Evolutionary conservation across 371 early-diverging fungal species (phyloP), one percentile per base, ranked within the genome.

Genomic region (Pancytospora epiphaga): DNA sequence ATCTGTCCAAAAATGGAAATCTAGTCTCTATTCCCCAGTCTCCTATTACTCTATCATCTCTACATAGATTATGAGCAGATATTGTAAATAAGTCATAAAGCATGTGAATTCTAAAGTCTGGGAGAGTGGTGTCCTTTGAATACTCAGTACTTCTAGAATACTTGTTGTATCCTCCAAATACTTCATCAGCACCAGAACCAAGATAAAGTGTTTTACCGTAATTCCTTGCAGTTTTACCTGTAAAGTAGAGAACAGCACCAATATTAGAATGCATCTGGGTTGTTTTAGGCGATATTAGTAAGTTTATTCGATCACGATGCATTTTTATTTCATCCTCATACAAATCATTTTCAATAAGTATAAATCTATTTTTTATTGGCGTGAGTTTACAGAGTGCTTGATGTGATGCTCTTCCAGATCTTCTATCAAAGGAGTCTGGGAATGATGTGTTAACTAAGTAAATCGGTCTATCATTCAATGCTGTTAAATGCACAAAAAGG

Each of bases 111-210:
- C 69, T 56, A 19, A 37, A 62, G 3, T 43, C 25, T 0, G 61
- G 4, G 27, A 6, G 12, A 12, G n/a, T 34, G 2, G 62, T 69
- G 15, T 22, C 1, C 1, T 12, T 22, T 4, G 43, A 30, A 1
- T 54, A 15, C 18, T 2, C 29, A 27, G 1, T 61, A 3, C 40
- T 33, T 39, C 40, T 66, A 27, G 19, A 68, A 60, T 74, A 74
- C 51, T 67, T 74, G 33, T 43, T 58, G 58, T 77, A 77, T 34
- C 77, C 77, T 15, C 77, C 70, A 61, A 77, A 77, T 27, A 77
- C 18, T 67, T 77, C 77, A 65, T 77, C 77, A 12, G 77, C 77
- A 22, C 77, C 77, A 32, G 71, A 66, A 30, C 77, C 77, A 0
- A 68, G 29, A 52, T 50, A 72, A 18, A 54, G 56, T 15, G 69